A percentile compares a stretch with the other conserved stretches of the same genome.
These are phyloP conservation scores for Aspergillus haitiensis DNA, from an alignment of 495 filamentous ascomycete genomes.

Conservation along the genomic window DNA sequence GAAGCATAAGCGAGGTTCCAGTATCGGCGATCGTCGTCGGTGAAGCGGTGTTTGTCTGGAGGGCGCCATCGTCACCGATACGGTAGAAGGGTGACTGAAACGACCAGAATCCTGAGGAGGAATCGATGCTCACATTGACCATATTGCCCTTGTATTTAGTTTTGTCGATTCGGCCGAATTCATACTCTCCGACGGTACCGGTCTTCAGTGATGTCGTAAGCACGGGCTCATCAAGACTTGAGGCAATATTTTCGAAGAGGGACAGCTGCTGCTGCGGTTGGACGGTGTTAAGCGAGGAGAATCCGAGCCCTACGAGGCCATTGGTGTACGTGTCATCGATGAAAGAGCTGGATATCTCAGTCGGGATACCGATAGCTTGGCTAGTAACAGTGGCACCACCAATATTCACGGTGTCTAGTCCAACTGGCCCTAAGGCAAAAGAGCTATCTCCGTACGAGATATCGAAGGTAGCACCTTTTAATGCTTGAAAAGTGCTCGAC, in stretches of 20 bases:
- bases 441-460: constrained; percentile 77
- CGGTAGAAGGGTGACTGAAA: constrained; percentile 60
- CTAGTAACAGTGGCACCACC: constrained; percentile 65
- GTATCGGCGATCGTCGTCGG: constrained; percentile 66
- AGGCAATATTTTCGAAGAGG: constrained; percentile 76
- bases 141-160: constrained; percentile 64
- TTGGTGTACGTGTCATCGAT: constrained; percentile 59
- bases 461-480: constrained; percentile 55
- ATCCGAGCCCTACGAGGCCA: constrained; percentile 78
- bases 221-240: constrained; percentile 62
- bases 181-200: constrained; percentile 65
- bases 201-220: constrained; percentile 69
- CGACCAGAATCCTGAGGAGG: constrained; percentile 71
- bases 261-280: constrained; percentile 66
- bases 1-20: constrained; percentile 70
- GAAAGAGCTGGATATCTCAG: constrained; percentile 62
- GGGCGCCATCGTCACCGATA: constrained; percentile 44
- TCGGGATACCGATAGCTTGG: constrained; percentile 74
- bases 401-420: constrained; percentile 70
- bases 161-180: constrained; percentile 72
- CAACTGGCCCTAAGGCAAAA: constrained; percentile 64
- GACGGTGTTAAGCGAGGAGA: constrained; percentile 72
- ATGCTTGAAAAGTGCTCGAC: constrained; percentile 53
- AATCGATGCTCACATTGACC: constrained; percentile 63
- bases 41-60: constrained; percentile 31